Evolutionary conservation across 2,329 filamentous ascomycete species (phyloP), one percentile per base, ranked within the genome.

Genomic region (Sporothrix protearum): DNA sequence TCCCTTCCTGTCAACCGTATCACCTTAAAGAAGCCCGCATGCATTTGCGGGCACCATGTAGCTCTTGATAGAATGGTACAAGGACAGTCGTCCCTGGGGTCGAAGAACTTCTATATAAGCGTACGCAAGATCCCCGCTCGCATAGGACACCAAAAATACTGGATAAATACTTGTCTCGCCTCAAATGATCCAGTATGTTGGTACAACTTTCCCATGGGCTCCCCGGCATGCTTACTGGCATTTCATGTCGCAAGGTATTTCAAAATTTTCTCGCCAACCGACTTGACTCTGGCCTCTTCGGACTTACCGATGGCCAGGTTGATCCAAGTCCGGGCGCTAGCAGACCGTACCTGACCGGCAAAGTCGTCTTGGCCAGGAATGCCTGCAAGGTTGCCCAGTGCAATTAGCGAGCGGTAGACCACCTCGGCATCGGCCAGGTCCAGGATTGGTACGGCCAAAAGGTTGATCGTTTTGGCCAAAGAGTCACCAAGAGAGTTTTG

Each of bases 321-420:
- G 53, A 75, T 45, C 79, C 82, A 83, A 14, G 76, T 75, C 5
- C 80, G 78, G 8, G 83, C 81, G 0, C 80, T 81, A 3, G 67
- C 66, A 3, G 70, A 51, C 12, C 63, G 72, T 5, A 73, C 47
- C 2, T 45, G 49, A 8, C 64, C 28, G 1, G 59, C 63, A 68
- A 81, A 81, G 16, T 79, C 82, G n/a, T 89, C 85, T 16, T 92
- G 66, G 3, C 69, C 73, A 2, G 71, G 64, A 2, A 75, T 72
- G 69, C 73, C 72, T 19, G 63, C 84, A 72, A 96, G 79, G 0
- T 94, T 99, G 0, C 96, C 96, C 0, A 95, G 81, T 0, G 92
- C 93, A 7, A 97, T 92, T 6, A 98, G 84, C 0, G 89, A 88
- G 28, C 96, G 89, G 79, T 94, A 98, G 3, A 96, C 82, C 0